Evolutionary conservation across 75 land plant genomes (phyloP), one percentile per base, ranked within the genome.

Genomic region (Sequoiadendron giganteum): DNA sequence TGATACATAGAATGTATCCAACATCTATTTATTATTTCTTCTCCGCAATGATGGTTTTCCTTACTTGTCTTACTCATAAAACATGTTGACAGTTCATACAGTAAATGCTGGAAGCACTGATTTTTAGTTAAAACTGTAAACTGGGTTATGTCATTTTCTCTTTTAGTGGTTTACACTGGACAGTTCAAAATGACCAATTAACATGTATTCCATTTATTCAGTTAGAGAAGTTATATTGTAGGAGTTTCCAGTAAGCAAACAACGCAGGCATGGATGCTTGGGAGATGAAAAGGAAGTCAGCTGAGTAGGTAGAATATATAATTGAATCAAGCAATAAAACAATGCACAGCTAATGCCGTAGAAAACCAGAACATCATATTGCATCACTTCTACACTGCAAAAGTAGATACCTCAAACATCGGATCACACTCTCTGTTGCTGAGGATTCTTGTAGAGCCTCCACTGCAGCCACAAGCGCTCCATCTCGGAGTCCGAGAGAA

Each of bases 381-480:
- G 5, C 10, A 40, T 16, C 5, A 79, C 43, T 79, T 79, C 82
- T 45, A 45, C 32, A 43, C 4, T n/a, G 3, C 36, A 61, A 86
- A 45, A 25, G 30, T n/a, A 81, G 30, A 70, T 91, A 89, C 94
- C 93, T 90, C 87, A 93, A 80, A 55, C 89, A 88, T 7, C 89
- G 90, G 47, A 93, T 86, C 43, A 93, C 92, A 86, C 89, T 77
- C 79, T 93, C 93, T 25, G 87, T 61, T 30, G 91, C 93, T 42
- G 93, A 90, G 34, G 93, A 90, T 65, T 93, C 93, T 85, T 93
- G 93, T 61, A 93, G 72, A 43, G 94, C 94, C 87, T 88, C 88
- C 10, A 88, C 88, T 30, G 93, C 94, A 86, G 91, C 90, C 34
- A 89, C 5, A 83, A 91, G 87, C 7, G 94, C 94, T 48, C 87